These are phyloP conservation scores for Ustilago curta DNA, from an alignment of 1,284 basidiomycete species.

Conservation along the genomic window DNA sequence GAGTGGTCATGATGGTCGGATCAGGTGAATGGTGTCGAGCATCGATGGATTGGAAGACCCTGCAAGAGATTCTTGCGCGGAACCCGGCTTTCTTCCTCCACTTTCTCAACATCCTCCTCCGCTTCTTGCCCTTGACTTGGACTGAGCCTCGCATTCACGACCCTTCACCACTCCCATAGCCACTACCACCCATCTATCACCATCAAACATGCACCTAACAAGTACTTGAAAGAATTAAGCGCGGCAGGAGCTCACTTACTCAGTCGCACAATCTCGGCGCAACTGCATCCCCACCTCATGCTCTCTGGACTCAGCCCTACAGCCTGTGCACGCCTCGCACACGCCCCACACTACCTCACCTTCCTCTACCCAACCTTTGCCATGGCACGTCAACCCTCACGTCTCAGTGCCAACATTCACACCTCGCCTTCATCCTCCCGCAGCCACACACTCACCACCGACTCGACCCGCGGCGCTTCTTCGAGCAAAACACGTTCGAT, in stretches of 20 bases:
- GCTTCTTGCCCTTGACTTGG: not conserved
- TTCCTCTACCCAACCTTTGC: constrained; percentile 3
- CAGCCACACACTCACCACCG: not conserved
- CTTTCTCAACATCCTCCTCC: not conserved
- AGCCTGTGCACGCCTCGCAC: not conserved
- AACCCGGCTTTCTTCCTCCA: constrained; percentile 22
- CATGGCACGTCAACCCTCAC: constrained; percentile 22
- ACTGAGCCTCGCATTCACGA: not conserved
- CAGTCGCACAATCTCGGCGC: constrained; percentile 1
- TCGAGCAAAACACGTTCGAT: not conserved
- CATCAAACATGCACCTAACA: too few relatives aligned
- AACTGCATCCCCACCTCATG: not conserved
- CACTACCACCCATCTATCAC: too few relatives aligned
- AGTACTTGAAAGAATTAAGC: too few relatives aligned
- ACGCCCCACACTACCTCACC: not conserved
- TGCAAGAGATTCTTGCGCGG: constrained; percentile 7
- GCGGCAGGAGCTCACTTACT: not conserved
- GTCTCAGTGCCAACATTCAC: constrained; percentile 5
- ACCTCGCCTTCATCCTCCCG: not conserved
- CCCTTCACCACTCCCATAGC: not conserved
- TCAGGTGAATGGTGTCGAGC: not conserved
- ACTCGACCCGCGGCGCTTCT: not conserved
- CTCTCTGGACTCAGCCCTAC: constrained; percentile 1
- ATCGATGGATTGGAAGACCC: constrained; percentile 18
- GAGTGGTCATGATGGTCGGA: not conserved